Evolutionary conservation across 2,329 filamentous ascomycete species (phyloP), one percentile per base, ranked within the genome.

Genomic region (Teratosphaeria zuluensis): DNA sequence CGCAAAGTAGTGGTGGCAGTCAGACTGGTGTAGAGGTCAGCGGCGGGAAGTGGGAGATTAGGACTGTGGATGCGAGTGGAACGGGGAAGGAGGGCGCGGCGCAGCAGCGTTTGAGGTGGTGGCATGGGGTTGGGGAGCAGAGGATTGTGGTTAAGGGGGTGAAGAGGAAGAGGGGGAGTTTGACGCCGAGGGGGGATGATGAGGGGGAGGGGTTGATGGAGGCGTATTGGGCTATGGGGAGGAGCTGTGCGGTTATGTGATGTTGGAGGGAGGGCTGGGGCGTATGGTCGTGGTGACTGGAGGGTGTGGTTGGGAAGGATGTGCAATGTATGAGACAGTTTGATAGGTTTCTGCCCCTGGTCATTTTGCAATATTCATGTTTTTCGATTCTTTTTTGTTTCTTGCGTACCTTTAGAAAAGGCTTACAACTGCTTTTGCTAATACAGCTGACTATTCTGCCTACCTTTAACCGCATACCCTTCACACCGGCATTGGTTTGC

Each of bases 1-100:
- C 92, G 1, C 83, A 84, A 56, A 56, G 60, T n/a, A n/a, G n/a
- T n/a, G n/a, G n/a, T 19, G 58, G 56, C 24, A 14, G 7, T 12
- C 79, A 83, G 52, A 88, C 85, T 46, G 80, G 80, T 0, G 85
- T 99, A 3, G 82, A 87, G 57, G 88, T 91, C 31, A 90, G 84
- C 55, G 89, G 88, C 0, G 95, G 95, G 6, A 94, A 92, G 70
- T 99, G 92, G 92, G 85, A 87, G 65, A 90, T 97, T 61, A 85
- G 84, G 64, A 81, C 78, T 4, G 86, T 91, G 61, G 87, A 91
- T 58, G 33, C 21, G 35, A 46, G 52, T 32, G 31, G 54, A 16
- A 30, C 31, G 33, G 54, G 54, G 2, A 21, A 88, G 62, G 66
- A 70, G 51, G 84, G 84, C 4, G 77, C 84, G 65, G 56, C 59